Conservation (phyloP, 164 flowering plant species). For the grape (Vitis vinifera) region DNA sequence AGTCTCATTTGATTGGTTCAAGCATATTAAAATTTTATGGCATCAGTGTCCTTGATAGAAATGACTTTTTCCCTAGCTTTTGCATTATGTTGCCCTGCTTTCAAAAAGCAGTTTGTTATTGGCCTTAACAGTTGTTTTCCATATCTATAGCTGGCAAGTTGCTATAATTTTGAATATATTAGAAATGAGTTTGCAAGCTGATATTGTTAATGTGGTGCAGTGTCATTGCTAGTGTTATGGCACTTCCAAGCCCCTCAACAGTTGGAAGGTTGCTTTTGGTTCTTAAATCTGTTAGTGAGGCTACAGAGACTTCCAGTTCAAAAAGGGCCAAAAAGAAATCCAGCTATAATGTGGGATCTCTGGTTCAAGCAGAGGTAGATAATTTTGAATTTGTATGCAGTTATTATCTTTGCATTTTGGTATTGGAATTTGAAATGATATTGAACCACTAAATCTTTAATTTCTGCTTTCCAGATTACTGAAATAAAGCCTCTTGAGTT, state of each 20-base stretch:
- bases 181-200: not conserved
- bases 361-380: constrained; percentile 88
- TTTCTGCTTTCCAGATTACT: constrained; percentile 52
- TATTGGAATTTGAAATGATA: not conserved
- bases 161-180: not conserved
- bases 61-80: not conserved
- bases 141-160: no score
- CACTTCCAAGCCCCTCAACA: constrained; percentile 64
- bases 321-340: constrained; percentile 79
- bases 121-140: no score
- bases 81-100: no score
- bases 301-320: constrained; percentile 53
- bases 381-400: not conserved
- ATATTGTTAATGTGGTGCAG: constrained; percentile 35
- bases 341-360: constrained; percentile 61
- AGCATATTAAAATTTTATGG: not conserved
- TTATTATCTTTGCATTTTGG: not conserved
- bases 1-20: not conserved
- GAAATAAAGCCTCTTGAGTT: constrained; percentile 77
- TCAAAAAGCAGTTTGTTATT: no score
- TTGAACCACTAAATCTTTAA: not conserved
- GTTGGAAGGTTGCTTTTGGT: constrained; percentile 76
- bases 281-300: constrained; percentile 60
- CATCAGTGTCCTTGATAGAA: not conserved
- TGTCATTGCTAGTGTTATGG: constrained; percentile 69